phyloP scores from a whole-genome alignment of 371 early-diverging fungal species.

The Capillidium rhysosporum region DNA sequence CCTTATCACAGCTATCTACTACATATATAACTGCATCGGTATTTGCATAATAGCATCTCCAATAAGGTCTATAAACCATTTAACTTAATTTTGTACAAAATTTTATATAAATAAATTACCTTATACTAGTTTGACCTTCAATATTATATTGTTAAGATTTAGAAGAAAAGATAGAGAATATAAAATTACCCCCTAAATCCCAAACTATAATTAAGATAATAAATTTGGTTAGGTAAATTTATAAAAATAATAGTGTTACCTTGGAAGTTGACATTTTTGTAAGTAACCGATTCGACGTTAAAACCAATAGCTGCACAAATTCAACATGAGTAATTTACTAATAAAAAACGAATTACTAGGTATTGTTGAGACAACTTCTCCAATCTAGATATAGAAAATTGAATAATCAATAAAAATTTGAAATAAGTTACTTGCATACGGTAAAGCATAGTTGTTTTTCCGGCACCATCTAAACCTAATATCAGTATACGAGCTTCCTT shows the following conservation, averaged over 20 bases:
- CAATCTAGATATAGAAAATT: conserved; percentile 26
- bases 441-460: conserved; percentile 97
- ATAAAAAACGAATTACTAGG: conserved; percentile 35
- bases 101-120: conserved; percentile 6
- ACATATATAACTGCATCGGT: conserved; percentile 95
- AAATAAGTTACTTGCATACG: conserved; percentile 24
- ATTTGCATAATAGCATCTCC: conserved; percentile 87
- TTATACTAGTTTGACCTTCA: conserved; percentile 8
- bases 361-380: conserved; percentile 92
- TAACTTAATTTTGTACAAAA: not conserved
- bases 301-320: conserved; percentile 42
- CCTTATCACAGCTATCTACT: conserved; percentile 84
- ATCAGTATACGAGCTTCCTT: conserved; percentile 94
- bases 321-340: not conserved
- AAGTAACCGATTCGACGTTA: conserved; percentile 84
- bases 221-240: too few relatives aligned
- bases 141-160: not conserved
- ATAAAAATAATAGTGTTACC: conserved; percentile 11
- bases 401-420: not conserved
- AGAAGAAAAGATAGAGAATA: conserved; percentile 12
- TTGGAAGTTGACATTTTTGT: conserved; percentile 95
- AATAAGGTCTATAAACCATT: conserved; percentile 33
- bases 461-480: conserved; percentile 94
- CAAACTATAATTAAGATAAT: conserved; percentile 31
- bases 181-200: conserved; percentile 77